Percentiles rank a stretch among this genome's conserved stretches.
phyloP scores from a whole-genome alignment of 2,329 filamentous ascomycete genomes.

The Exophiala alcalophila region DNA sequence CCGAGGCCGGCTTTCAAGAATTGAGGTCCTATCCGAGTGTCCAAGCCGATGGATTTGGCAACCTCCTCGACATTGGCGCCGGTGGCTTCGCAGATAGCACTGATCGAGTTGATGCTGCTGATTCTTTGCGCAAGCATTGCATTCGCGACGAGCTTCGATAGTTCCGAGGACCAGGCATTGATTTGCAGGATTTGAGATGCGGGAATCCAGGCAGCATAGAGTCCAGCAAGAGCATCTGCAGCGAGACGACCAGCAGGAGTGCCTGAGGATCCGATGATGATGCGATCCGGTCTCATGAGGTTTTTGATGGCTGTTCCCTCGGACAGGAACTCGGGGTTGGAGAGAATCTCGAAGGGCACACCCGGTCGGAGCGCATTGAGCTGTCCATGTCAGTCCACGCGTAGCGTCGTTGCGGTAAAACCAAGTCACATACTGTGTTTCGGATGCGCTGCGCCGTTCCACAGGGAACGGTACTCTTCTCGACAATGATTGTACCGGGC shows the following conservation, averaged over 20 bases:
- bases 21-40: constrained; percentile 67
- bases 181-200: constrained; percentile 65
- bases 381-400: constrained; percentile 10
- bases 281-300: constrained; percentile 67
- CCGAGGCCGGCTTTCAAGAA: constrained; percentile 73
- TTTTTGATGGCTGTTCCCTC: constrained; percentile 73
- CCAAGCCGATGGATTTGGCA: constrained; percentile 63
- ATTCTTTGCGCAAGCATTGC: constrained; percentile 78
- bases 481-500: constrained; percentile 69
- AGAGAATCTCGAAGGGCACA: constrained; percentile 69
- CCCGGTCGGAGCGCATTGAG: constrained; percentile 17
- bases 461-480: constrained; percentile 79
- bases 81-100: constrained; percentile 73
- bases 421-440: constrained; percentile 56
- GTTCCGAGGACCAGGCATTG: constrained; percentile 74
- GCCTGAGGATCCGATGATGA: constrained; percentile 68
- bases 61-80: constrained; percentile 75
- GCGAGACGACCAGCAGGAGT: constrained; percentile 61
- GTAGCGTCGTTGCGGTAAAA: background rate
- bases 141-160: constrained; percentile 76
- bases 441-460: constrained; percentile 68
- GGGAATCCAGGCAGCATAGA: constrained; percentile 72
- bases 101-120: constrained; percentile 76
- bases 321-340: constrained; percentile 78
- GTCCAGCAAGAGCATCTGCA: constrained; percentile 59